phyloP scores from a whole-genome alignment of 1,139 yeast genomes.

The Debaryomyces sp. region DNA sequence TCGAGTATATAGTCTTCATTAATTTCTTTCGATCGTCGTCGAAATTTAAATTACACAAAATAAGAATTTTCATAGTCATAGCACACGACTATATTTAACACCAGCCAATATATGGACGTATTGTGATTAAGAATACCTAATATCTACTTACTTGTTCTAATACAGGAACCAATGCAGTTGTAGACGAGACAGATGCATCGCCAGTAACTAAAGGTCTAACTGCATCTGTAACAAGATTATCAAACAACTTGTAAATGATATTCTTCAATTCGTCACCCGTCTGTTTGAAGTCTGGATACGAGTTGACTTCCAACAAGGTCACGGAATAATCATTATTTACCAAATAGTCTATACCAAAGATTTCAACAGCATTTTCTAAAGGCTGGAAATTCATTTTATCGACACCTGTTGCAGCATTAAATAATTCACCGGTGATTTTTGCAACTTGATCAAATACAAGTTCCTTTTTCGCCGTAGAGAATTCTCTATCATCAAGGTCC shows the following conservation, averaged over 20 bases:
- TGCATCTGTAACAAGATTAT: constrained; percentile 37
- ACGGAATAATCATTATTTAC: constrained; percentile 61
- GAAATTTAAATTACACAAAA: constrained; percentile 9
- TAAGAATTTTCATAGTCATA: constrained; percentile 5
- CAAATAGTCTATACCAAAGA: constrained; percentile 86
- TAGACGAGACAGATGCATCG: background rate
- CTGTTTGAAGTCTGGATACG: constrained; percentile 96
- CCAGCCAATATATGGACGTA: background rate
- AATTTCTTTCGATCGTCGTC: constrained; percentile 10
- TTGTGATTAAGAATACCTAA: background rate
- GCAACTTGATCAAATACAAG: constrained; percentile 58
- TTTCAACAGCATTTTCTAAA: constrained; percentile 75
- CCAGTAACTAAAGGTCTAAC: constrained; percentile 20
- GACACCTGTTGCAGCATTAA: constrained; percentile 76
- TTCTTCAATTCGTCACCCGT: constrained; percentile 77
- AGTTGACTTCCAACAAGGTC: constrained; percentile 77
- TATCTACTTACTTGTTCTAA: constrained; percentile 6
- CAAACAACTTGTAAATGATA: constrained; percentile 63
- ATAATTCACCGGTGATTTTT: constrained; percentile 69
- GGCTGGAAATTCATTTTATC: constrained; percentile 93
- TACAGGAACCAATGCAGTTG: constrained; percentile 12
- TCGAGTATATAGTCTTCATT: constrained; percentile 1
- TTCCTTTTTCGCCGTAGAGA: constrained; percentile 22
- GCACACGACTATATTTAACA: constrained; percentile 6
- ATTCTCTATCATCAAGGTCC: constrained; percentile 50